Base-by-base conservation (phyloP, 805 yeast genomes). In the Yamadazyma endophytica region DNA sequence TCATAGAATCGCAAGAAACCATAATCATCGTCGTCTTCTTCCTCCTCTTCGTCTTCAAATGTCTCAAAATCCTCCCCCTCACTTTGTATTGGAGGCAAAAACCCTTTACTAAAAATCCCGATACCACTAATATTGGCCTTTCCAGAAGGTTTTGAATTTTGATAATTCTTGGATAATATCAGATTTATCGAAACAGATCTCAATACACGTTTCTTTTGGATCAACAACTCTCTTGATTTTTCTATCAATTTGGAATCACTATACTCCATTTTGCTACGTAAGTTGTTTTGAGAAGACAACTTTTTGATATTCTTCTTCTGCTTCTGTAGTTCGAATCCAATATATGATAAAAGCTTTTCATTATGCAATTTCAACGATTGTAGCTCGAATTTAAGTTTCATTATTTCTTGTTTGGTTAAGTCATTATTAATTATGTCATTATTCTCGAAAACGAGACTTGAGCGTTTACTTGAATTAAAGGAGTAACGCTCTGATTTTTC, bases 251-350 rank as follows among this genome's bases (percentile, higher is more conserved):
- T 62, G 28, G 73, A 74, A 50, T 74, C 80, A 2, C 76, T 71
- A 44, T 73, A 72, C 44, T 73, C 77, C 8, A 59, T 52, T 19
- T 40, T 35, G 19, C 39, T 39, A 14, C 44, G 40, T 24, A 53
- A 46, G 8, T 62, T 56, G 42, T 63, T 64, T 34, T 59, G 58
- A 35, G 61, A 59, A 6, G 63, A 52, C 28, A 62, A 50, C 36
- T 59, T 60, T 42, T 55, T 61, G 39, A 64, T 64, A 50, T 52
- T 61, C 40, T 55, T 60, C 52, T 58, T 64, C 35, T 64, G 67
- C 36, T 71, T 68, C 43, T 75, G 79, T 28, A 73, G 54, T 37
- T 73, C 68, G 39, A 73, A 75, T 7, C 79, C 79, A 48, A 75
- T 75, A 44, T 73, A 75, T 21, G 78, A 71, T 34, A 72, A 58